Evolutionary conservation across 129 eudicot species (phyloP).

Genomic region (Escallonia herrerae): DNA sequence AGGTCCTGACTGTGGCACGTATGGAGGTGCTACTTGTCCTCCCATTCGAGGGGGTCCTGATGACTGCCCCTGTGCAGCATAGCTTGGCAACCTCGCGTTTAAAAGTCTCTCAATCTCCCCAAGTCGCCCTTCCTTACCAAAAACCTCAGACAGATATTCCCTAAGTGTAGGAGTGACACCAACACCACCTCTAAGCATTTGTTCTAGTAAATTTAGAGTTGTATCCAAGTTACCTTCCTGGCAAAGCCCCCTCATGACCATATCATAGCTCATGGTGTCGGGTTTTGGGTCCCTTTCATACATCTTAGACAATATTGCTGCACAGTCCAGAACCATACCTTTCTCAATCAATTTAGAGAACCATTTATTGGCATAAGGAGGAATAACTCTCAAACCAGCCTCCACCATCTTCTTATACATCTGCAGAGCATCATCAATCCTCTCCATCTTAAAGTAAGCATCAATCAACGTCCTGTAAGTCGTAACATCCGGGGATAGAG

Average conservation of each 20-base stretch:
- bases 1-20: slow-evolving; percentile 17
- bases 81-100: slow-evolving; percentile 33
- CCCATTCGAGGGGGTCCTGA: slow-evolving; percentile 24
- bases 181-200: slow-evolving; percentile 55
- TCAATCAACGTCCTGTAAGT: slow-evolving; percentile 61
- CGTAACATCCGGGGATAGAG: slow-evolving; percentile 72
- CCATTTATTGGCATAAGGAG: slow-evolving; percentile 77
- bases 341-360: slow-evolving; percentile 59
- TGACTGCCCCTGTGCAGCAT: slow-evolving; percentile 16
- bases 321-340: slow-evolving; percentile 60
- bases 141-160: slow-evolving; percentile 54
- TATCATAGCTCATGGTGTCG: slow-evolving; percentile 61
- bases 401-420: slow-evolving; percentile 75
- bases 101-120: slow-evolving; percentile 51
- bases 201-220: slow-evolving; percentile 31
- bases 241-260: slow-evolving; percentile 72
- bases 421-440: slow-evolving; percentile 53
- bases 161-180: slow-evolving; percentile 51
- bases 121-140: slow-evolving; percentile 44
- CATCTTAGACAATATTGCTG: slow-evolving; percentile 65
- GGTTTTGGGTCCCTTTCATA: slow-evolving; percentile 77
- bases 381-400: slow-evolving; percentile 76
- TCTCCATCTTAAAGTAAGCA: slow-evolving; percentile 64
- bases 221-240: slow-evolving; percentile 36
- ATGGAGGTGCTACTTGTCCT: slow-evolving; percentile 10